phyloP scores from a whole-genome alignment of 2,329 filamentous ascomycete species.

The Talaromyces sp. region DNA sequence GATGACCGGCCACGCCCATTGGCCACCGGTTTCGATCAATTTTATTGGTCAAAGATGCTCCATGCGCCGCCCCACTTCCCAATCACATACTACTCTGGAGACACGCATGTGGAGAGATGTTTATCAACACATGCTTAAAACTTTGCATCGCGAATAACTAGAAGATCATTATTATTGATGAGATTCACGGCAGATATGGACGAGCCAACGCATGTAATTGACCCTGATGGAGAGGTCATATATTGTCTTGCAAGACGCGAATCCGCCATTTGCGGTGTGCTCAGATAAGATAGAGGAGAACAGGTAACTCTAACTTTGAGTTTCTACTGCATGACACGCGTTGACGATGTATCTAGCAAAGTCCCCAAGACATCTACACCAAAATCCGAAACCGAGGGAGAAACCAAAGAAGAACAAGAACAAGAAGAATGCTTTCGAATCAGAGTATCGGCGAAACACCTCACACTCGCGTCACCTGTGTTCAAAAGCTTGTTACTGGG shows the following conservation, averaged over 20 bases:
- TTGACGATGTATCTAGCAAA: too few species aligned
- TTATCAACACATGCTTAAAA: not conserved
- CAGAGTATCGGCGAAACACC: too few species aligned
- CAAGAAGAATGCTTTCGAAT: not conserved
- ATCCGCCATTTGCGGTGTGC: not conserved
- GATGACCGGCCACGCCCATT: not conserved
- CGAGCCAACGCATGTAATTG: not conserved
- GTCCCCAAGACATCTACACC: too few species aligned
- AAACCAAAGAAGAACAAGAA: not conserved
- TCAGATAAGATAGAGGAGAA: too few species aligned
- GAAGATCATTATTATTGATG: not conserved
- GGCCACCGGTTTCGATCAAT: not conserved
- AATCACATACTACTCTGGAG: not conserved
- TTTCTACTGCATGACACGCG: too few species aligned
- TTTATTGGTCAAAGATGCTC: not conserved
- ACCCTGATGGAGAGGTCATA: constrained; percentile 4
- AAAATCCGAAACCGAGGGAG: too few species aligned
- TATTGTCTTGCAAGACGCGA: constrained; percentile 5
- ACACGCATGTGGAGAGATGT: not conserved
- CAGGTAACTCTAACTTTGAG: too few species aligned
- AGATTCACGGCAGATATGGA: not conserved
- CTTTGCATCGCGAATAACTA: not conserved
- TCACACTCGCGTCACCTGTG: too few species aligned
- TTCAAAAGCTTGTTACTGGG: too few species aligned
- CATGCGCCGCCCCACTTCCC: not conserved